Evolutionary conservation across 305 asterid genomes (phyloP), one percentile per base, ranked within the genome.

Genomic region (Fraxinus greggii): DNA sequence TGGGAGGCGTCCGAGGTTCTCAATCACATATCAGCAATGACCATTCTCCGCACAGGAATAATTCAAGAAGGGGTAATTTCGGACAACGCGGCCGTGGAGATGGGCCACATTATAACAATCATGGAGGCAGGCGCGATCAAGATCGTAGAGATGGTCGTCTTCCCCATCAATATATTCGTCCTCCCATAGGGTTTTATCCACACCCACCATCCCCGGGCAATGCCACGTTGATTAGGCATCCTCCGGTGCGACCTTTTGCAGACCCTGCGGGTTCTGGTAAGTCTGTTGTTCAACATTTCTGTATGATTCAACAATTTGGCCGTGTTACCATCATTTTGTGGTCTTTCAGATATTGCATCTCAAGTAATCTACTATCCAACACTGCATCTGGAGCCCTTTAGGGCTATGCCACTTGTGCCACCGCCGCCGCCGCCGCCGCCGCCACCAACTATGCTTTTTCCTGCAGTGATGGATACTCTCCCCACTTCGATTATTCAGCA

Each of bases 41-140:
- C 76, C 91, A 90, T 84, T 85, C 94, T 78, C 40, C 90, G 3
- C 91, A 79, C 28, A 85, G 91, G 84, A 90, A 84, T 87, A 83
- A 85, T 63, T 76, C 91, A 9, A 87, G 94, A 86, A 89, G 93
- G 84, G 90, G 89, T 83, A 86, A 84, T 83, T 92, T 89, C 78
- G 95, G 97, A 42, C 48, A 87, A 33, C 90, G 98, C 13, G 91
- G 97, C 56, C 97, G 94, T 35, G 96, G 96, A n/a, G 98, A 93
- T 69, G 94, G 92, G 15, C 84, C 79, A n/a, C 87, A 87, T 88
- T 89, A 91, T 79, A 91, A 89, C 84, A 90, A 89, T 77, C 93
- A 93, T 70, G 61, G 61, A 51, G 23, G 61, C 23, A 51, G 61
- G 61, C 61, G 61, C 8, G 3, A 51, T 17, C 61, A 51, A 17